phyloP scores from a whole-genome alignment of 306 rosid species.

The Oxytropis ochrocephala region DNA sequence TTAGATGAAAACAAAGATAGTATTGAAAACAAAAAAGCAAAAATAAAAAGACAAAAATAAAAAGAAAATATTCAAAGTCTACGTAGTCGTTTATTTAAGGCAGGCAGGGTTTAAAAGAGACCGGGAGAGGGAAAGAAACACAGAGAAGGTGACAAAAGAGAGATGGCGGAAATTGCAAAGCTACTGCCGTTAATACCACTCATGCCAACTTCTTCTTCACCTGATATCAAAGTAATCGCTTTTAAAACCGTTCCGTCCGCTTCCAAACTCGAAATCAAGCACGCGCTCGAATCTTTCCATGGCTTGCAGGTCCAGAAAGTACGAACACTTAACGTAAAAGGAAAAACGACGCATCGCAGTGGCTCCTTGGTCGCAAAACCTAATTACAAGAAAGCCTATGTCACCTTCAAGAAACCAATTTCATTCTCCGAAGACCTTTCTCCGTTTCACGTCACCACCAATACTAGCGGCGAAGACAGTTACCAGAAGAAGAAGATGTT shows the following conservation, averaged over 20 bases:
- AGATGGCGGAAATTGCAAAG: conserved; percentile 58
- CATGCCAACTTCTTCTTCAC: conserved; percentile 38
- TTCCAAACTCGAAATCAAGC: conserved; percentile 78
- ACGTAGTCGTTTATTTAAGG: not conserved
- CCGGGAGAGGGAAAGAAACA: not conserved
- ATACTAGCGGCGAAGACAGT: conserved; percentile 25
- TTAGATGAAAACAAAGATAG: too few species aligned
- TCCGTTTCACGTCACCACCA: conserved; percentile 32
- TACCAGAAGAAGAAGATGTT: conserved; percentile 23
- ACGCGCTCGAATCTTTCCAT: conserved; percentile 52
- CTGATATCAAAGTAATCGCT: conserved; percentile 53
- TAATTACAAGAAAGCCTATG: conserved; percentile 83
- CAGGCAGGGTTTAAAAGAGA: conserved; percentile 9
- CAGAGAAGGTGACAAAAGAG: not conserved
- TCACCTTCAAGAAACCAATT: conserved; percentile 57
- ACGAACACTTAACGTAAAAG: conserved; percentile 75
- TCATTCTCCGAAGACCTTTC: conserved; percentile 42
- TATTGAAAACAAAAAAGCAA: too few species aligned
- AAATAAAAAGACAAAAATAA: too few species aligned
- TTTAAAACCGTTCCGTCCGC: conserved; percentile 81
- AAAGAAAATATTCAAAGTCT: not conserved
- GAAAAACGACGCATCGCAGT: conserved; percentile 66
- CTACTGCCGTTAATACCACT: conserved; percentile 65
- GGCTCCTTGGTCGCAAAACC: conserved; percentile 59
- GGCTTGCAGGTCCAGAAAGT: conserved; percentile 74